Evolutionary conservation across 148 eudicot species (phyloP), one percentile per base, ranked within the genome.

Genomic region (Camellia lanceoleosa): DNA sequence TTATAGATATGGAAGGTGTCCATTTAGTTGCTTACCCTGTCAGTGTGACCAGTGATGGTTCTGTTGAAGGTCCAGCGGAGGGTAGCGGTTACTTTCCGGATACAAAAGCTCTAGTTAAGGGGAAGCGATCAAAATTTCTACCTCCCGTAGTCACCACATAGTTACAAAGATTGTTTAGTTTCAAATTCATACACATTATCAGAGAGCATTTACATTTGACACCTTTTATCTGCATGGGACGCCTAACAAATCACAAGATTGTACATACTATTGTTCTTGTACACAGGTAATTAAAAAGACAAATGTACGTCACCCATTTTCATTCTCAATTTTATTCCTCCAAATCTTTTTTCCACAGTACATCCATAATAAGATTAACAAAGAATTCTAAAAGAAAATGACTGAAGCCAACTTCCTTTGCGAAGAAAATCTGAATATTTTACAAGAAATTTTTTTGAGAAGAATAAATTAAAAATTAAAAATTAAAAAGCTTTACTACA

Each of bases 91-190:
- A 76, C 78, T 93, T 96, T 79, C 99, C 99, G 0, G 99, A 96
- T 74, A 94, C 99, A 60, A 83, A 87, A 71, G 77, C 95, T 73
- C 89, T 77, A 11, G 83, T 96, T 2, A 87, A 85, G 68, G 99
- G 99, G 78, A 93, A 58, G 80, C 84, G 95, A 87, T 91, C 97
- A 30, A 92, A 80, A 82, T 78, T 96, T 80, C 81, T 96, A 79
- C 94, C 99, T 68, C 82, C 98, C n/a, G 82, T 89, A 72, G 82
- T 88, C 75, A 96, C 99, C 62, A 96, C 99, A 65, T 96, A 83
- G 75, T 4, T 61, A 49, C 65, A 60, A 69, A 43, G 47, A 65
- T 60, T 1, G n/a, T 46, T 69, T 5, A 38, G 16, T 68, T 51
- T 49, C 30, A 7, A 15, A 56, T 44, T 30, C 23, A 13, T 60